A percentile compares a stretch with the other conserved stretches of the same genome.
These are phyloP conservation scores for Straminergon stramineum DNA, from an alignment of 225 moss, liverwort and hornwort genomes.

Conservation along the genomic window DNA sequence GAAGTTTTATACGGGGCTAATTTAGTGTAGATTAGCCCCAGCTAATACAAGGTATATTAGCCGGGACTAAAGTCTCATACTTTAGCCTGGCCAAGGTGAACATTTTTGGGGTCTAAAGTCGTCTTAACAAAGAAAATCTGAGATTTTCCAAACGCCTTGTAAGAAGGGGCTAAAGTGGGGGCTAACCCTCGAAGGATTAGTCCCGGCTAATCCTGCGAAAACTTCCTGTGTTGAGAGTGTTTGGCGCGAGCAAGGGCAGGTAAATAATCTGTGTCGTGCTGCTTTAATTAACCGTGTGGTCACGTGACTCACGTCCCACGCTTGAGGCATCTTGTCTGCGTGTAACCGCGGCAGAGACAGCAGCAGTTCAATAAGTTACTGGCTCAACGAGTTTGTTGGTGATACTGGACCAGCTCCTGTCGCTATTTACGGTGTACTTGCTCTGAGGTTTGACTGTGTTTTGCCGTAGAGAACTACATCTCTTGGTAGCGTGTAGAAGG, in stretches of 20 bases:
- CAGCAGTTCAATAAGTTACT: neutral
- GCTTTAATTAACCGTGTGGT: neutral
- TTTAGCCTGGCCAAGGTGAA: neutral
- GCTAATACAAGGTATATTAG: fast-evolving
- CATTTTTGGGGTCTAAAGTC: too few species aligned
- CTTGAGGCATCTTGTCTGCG: conserved; percentile 15
- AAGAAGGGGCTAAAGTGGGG: too few species aligned
- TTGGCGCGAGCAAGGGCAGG: neutral
- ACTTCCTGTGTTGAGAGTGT: neutral
- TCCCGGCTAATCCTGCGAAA: too few species aligned
- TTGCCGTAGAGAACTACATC: conserved; percentile 3
- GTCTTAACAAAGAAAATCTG: fast-evolving
- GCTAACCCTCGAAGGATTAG: too few species aligned
- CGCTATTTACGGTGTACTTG: conserved; percentile 4
- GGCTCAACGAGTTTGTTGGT: neutral
- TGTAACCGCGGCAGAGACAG: neutral
- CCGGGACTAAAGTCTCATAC: too few species aligned
- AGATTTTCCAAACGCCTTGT: too few species aligned
- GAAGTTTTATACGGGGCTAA: neutral
- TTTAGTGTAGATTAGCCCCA: fast-evolving
- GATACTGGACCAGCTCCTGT: neutral
- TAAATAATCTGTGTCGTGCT: neutral
- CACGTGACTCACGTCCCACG: neutral
- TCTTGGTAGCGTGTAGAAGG: conserved; percentile 4
- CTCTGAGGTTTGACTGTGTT: neutral